These are phyloP conservation scores for Suillus luteus DNA, from an alignment of 768 basidiomycete species.

Conservation along the genomic window DNA sequence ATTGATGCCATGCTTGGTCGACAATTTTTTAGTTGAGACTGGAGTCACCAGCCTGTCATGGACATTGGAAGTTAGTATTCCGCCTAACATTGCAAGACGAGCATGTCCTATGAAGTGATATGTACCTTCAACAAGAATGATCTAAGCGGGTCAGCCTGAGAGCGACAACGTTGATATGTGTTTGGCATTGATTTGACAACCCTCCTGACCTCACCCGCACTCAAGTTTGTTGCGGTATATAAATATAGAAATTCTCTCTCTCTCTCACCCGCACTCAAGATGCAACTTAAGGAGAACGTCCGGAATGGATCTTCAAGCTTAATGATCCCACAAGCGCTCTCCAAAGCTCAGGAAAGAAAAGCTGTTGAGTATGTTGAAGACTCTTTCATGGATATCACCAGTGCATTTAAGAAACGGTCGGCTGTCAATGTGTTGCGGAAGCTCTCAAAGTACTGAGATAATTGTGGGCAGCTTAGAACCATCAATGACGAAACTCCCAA, in stretches of 20 bases:
- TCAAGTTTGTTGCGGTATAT: too few relatives aligned
- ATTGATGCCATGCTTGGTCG: slow-evolving; percentile 31
- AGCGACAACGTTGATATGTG: slow-evolving; percentile 20
- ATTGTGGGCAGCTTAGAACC: slow-evolving; percentile 27
- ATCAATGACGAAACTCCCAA: slow-evolving; percentile 52
- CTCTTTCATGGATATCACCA: slow-evolving; percentile 62
- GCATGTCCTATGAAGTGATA: not conserved
- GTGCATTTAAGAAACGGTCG: slow-evolving; percentile 76
- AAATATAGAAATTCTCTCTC: too few relatives aligned
- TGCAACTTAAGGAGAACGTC: slow-evolving; percentile 6
- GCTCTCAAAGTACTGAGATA: slow-evolving; percentile 5
- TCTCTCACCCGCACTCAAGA: slow-evolving; percentile 5
- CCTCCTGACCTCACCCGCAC: slow-evolving; percentile 6
- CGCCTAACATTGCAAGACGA: not conserved
- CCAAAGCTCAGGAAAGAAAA: slow-evolving; percentile 60
- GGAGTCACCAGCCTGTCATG: not conserved
- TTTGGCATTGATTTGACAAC: slow-evolving; percentile 16
- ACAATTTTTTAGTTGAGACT: not conserved
- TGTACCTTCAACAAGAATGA: not conserved
- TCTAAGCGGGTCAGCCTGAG: not conserved
- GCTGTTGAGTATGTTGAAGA: slow-evolving; percentile 68
- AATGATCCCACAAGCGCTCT: slow-evolving; percentile 36
- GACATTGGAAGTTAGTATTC: not conserved
- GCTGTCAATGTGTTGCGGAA: slow-evolving; percentile 23
- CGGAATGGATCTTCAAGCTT: not conserved